Conservation (phyloP, 768 basidiomycete genomes). For the Trametes meyenii region DNA sequence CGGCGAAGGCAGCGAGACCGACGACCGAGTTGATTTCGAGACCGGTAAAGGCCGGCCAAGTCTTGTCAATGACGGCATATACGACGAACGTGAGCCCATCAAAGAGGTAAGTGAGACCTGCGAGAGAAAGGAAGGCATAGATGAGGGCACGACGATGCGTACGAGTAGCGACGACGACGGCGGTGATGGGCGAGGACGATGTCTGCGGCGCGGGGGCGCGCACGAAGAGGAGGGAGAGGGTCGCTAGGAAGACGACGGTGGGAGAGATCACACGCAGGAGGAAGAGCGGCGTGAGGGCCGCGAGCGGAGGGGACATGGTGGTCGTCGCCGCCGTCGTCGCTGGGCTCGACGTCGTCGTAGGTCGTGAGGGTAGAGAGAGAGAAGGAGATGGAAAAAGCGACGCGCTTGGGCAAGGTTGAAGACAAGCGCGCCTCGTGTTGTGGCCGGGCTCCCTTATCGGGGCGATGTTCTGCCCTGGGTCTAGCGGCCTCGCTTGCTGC, state of each 20-base stretch:
- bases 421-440: slow-evolving; percentile 23
- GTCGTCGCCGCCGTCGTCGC: slow-evolving; percentile 39
- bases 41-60: slow-evolving; percentile 66
- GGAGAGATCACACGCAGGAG: slow-evolving; percentile 70
- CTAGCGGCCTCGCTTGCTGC: slow-evolving; percentile 23
- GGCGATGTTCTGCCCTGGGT: slow-evolving; percentile 12
- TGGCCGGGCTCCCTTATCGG: slow-evolving; percentile 27
- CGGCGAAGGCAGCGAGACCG: slow-evolving; percentile 70
- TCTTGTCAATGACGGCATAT: slow-evolving; percentile 61
- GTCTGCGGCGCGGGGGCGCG: slow-evolving; percentile 41
- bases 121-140: slow-evolving; percentile 66
- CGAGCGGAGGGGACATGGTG: slow-evolving; percentile 20
- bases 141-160: slow-evolving; percentile 80
- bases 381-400: slow-evolving; percentile 25
- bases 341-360: slow-evolving; percentile 32
- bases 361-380: slow-evolving; percentile 32
- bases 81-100: slow-evolving; percentile 78
- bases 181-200: slow-evolving; percentile 66
- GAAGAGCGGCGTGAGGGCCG: slow-evolving; percentile 47
- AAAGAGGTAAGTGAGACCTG: slow-evolving; percentile 71
- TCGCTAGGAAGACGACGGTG: slow-evolving; percentile 59
- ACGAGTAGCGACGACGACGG: slow-evolving; percentile 72
- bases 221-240: slow-evolving; percentile 59
- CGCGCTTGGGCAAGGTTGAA: slow-evolving; percentile 13
- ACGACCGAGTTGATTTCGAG: slow-evolving; percentile 68